Conservation (phyloP, 345 rosid genomes). For the Rhodamnia rubescens region DNA sequence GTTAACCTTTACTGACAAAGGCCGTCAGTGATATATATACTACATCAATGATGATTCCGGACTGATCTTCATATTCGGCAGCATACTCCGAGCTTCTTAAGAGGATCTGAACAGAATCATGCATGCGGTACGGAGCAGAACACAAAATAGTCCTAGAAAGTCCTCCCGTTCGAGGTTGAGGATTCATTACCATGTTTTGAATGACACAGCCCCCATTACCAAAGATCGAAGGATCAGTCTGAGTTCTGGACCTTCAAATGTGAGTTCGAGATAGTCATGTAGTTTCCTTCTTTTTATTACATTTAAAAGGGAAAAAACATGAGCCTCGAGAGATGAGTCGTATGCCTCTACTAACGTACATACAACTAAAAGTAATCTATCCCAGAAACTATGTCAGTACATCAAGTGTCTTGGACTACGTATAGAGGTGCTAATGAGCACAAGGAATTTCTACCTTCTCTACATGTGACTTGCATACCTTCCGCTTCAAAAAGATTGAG, state of each 20-base stretch:
- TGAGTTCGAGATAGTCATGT: background rate
- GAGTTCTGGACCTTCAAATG: background rate
- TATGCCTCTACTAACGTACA: background rate
- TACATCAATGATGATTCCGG: background rate
- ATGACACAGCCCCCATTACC: background rate
- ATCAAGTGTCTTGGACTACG: background rate
- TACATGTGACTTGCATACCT: background rate
- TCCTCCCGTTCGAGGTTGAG: background rate
- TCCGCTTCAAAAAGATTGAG: background rate
- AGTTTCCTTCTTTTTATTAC: background rate
- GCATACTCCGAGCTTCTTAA: background rate
- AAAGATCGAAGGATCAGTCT: background rate
- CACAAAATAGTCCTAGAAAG: background rate
- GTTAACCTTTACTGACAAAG: background rate
- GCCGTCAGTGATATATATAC: background rate
- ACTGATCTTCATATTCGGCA: background rate
- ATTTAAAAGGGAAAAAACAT: background rate
- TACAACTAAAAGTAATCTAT: background rate
- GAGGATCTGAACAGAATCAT: background rate
- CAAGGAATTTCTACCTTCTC: background rate
- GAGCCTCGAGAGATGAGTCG: background rate
- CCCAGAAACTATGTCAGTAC: background rate
- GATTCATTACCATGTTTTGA: background rate
- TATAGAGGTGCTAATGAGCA: background rate
- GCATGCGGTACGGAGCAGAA: background rate